phyloP scores from a whole-genome alignment of 768 basidiomycete genomes.

The Auricularia sp. region DNA sequence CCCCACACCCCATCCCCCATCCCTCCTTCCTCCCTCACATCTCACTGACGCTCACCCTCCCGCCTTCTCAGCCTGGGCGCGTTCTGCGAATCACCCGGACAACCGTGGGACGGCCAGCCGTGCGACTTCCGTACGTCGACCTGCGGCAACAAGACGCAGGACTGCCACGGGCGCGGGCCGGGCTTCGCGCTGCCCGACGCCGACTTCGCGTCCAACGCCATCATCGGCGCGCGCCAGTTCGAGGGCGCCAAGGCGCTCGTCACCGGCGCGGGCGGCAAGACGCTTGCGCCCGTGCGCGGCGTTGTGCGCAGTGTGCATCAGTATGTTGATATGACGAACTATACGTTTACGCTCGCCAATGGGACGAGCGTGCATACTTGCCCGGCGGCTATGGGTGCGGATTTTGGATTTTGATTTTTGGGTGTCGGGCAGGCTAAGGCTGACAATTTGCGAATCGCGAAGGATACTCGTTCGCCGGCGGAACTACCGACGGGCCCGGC shows the following conservation, averaged over 20 bases:
- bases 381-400: slow-evolving; percentile 67
- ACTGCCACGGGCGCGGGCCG: slow-evolving; percentile 68
- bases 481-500: slow-evolving; percentile 78
- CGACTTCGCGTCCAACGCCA: slow-evolving; percentile 64
- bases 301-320: slow-evolving; percentile 60
- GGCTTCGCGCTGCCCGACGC: slow-evolving; percentile 50
- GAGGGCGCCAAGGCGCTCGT: slow-evolving; percentile 57
- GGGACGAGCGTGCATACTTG: slow-evolving; percentile 62
- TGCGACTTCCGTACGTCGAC: slow-evolving; percentile 68
- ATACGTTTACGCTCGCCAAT: slow-evolving; percentile 53
- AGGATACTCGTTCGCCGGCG: slow-evolving; percentile 70
- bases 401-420: not conserved
- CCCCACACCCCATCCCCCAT: too few species aligned
- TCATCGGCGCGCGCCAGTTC: slow-evolving; percentile 64
- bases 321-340: slow-evolving; percentile 44
- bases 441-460: too few species aligned
- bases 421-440: too few species aligned
- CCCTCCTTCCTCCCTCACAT: too few species aligned
- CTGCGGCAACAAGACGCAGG: slow-evolving; percentile 55
- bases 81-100: slow-evolving; percentile 67
- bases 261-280: slow-evolving; percentile 24
- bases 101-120: slow-evolving; percentile 51
- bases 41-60: too few species aligned
- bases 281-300: slow-evolving; percentile 41
- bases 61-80: slow-evolving; percentile 42